phyloP scores from a whole-genome alignment of 306 rosid species.

The Crotalaria pallida region DNA sequence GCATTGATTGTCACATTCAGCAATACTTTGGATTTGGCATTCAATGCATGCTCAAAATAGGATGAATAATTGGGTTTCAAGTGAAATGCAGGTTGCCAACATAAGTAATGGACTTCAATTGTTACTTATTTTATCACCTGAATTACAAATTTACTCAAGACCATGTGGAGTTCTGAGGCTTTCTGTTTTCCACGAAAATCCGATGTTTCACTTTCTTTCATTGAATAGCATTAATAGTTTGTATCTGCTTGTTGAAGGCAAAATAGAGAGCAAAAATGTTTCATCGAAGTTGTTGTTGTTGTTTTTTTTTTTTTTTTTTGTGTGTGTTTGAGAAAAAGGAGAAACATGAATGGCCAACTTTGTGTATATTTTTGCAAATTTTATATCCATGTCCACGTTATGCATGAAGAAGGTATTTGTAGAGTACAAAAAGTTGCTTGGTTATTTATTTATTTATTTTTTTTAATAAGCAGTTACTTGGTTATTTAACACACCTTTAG shows the following conservation, averaged over 20 bases:
- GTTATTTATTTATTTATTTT: too few relatives aligned
- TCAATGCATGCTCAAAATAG: slow-evolving; percentile 15
- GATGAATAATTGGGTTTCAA: slow-evolving; percentile 7
- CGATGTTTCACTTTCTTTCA: slow-evolving; percentile 1
- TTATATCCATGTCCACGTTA: background rate
- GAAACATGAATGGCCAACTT: background rate
- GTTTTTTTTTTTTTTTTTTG: too few relatives aligned
- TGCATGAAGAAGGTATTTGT: background rate
- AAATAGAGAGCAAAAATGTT: background rate
- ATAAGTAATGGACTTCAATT: slow-evolving; percentile 5
- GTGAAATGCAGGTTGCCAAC: slow-evolving; percentile 13
- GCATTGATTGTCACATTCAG: slow-evolving; percentile 24
- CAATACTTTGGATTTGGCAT: slow-evolving; percentile 24
- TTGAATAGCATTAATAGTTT: background rate
- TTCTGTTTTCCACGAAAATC: background rate
- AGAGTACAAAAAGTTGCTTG: background rate
- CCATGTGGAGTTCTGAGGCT: slow-evolving; percentile 1
- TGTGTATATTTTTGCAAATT: background rate
- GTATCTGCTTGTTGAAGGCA: background rate
- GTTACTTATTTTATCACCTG: background rate
- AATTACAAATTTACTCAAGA: background rate
- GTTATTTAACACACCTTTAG: slow-evolving; percentile 1
- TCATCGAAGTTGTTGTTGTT: background rate
- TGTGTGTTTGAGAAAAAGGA: slow-evolving; percentile 4
- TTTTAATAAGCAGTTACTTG: too few relatives aligned